Conservation (phyloP, 1,284 basidiomycete species). For the Apiotrichum laibachii region DNA sequence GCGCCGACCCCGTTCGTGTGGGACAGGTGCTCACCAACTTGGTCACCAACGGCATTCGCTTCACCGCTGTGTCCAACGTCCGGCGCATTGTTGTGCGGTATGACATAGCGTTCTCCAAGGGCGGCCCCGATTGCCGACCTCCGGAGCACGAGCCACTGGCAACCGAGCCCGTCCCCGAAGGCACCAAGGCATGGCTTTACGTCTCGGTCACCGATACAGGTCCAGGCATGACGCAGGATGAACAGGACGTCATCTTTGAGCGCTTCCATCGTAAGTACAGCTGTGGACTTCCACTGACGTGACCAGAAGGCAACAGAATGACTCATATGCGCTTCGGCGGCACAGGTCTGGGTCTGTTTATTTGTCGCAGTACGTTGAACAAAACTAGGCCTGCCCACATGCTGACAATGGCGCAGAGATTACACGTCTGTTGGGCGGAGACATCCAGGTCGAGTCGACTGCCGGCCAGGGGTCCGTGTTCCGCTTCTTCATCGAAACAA, state of each 20-base stretch:
- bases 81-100: constrained; percentile 34
- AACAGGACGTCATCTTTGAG: constrained; percentile 45
- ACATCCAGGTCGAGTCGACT: constrained; percentile 43
- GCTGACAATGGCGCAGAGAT: constrained; percentile 24
- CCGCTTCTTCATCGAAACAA: constrained; percentile 50
- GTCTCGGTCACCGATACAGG: constrained; percentile 47
- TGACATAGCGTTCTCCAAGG: constrained; percentile 31
- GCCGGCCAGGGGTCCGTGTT: constrained; percentile 45
- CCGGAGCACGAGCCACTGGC: no score
- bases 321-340: constrained; percentile 50
- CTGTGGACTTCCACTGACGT: background rate
- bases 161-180: constrained; percentile 11
- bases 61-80: constrained; percentile 31
- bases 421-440: constrained; percentile 45
- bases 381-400: no score
- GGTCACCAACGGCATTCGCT: constrained; percentile 45
- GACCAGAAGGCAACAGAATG: constrained; percentile 43
- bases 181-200: constrained; percentile 41
- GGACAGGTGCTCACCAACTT: constrained; percentile 49
- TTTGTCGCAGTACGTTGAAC: constrained; percentile 27
- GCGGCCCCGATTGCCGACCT: no score
- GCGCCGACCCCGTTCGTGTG: constrained; percentile 48
- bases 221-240: constrained; percentile 43
- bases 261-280: constrained; percentile 32
- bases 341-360: constrained; percentile 48